Evolutionary conservation across 2,329 filamentous ascomycete genomes (phyloP).

Genomic region (Penicillium verrucosum): DNA sequence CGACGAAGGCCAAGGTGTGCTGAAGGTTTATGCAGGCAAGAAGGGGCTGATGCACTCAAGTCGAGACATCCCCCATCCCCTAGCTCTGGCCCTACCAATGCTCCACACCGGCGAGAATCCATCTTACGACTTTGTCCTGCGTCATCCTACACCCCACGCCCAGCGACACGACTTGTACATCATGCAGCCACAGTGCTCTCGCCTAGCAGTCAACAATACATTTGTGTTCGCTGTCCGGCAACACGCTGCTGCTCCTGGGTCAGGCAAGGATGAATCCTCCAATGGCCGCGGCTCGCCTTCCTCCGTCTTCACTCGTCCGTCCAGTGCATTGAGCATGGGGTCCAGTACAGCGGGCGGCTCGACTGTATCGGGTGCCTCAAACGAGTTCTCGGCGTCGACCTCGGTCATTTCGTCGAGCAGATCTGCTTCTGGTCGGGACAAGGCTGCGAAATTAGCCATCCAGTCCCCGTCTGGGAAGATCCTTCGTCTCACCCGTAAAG

Average conservation of each 20-base stretch:
- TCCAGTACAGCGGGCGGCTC: constrained; percentile 53
- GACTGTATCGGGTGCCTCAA: constrained; percentile 46
- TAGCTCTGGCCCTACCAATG: constrained; percentile 86
- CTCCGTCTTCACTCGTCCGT: constrained; percentile 52
- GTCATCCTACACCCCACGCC: constrained; percentile 96
- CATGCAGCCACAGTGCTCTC: constrained; percentile 87
- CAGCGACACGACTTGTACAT: constrained; percentile 96
- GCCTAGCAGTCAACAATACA: constrained; percentile 89
- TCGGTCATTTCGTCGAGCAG: constrained; percentile 55
- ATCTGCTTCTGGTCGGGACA: constrained; percentile 49
- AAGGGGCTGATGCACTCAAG: constrained; percentile 96
- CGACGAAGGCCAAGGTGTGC: constrained; percentile 80
- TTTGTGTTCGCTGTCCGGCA: constrained; percentile 96
- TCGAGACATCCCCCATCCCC: constrained; percentile 88
- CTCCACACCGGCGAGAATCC: constrained; percentile 90
- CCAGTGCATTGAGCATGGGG: constrained; percentile 60
- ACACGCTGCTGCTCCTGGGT: constrained; percentile 66
- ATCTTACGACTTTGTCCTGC: constrained; percentile 84
- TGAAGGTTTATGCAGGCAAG: constrained; percentile 92
- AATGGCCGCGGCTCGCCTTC: constrained; percentile 49
- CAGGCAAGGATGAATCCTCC: constrained; percentile 34
- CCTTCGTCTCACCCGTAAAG: constrained; percentile 59
- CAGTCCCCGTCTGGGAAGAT: constrained; percentile 95
- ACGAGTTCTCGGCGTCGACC: constrained; percentile 42
- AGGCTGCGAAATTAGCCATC: constrained; percentile 92